These are phyloP conservation scores for Candida vaughaniae DNA, from an alignment of 805 yeast species.

Conservation along the genomic window DNA sequence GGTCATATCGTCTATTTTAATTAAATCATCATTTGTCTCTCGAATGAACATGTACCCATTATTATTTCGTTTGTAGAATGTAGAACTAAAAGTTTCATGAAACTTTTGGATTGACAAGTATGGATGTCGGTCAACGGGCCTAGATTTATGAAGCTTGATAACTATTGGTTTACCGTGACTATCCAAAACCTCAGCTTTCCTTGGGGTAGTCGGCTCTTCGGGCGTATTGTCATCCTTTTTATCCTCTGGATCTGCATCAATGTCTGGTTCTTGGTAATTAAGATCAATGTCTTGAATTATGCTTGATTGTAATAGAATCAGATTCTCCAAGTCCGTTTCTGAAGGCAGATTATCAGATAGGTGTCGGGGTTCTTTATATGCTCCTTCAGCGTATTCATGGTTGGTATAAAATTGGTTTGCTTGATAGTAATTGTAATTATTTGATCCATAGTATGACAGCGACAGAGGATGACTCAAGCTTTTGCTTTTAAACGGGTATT, in stretches of 20 bases:
- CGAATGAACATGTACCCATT: slow-evolving; percentile 37
- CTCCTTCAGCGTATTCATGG: too few relatives aligned
- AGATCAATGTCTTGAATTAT: too few relatives aligned
- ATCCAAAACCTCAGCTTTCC: neutral
- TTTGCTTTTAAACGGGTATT: too few relatives aligned
- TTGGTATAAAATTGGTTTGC: too few relatives aligned
- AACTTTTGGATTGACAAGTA: slow-evolving; percentile 13
- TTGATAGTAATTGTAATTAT: too few relatives aligned
- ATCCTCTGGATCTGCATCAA: too few relatives aligned
- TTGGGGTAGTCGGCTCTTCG: neutral
- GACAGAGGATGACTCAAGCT: slow-evolving; percentile 4
- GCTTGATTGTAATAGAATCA: too few relatives aligned
- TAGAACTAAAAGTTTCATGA: slow-evolving; percentile 25
- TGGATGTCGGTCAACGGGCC: slow-evolving; percentile 4
- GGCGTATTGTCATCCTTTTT: neutral
- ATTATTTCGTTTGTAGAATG: slow-evolving; percentile 31
- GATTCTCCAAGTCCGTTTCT: too few relatives aligned
- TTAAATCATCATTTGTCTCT: slow-evolving; percentile 23
- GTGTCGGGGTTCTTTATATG: too few relatives aligned
- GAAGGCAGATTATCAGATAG: too few relatives aligned
- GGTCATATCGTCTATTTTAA: slow-evolving; percentile 13
- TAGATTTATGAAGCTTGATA: slow-evolving; percentile 3
- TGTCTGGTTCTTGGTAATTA: too few relatives aligned
- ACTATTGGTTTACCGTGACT: slow-evolving; percentile 1
- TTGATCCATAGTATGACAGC: too few relatives aligned